Evolutionary conservation across 768 basidiomycete species (phyloP).

Genomic region (Suillus placidus): DNA sequence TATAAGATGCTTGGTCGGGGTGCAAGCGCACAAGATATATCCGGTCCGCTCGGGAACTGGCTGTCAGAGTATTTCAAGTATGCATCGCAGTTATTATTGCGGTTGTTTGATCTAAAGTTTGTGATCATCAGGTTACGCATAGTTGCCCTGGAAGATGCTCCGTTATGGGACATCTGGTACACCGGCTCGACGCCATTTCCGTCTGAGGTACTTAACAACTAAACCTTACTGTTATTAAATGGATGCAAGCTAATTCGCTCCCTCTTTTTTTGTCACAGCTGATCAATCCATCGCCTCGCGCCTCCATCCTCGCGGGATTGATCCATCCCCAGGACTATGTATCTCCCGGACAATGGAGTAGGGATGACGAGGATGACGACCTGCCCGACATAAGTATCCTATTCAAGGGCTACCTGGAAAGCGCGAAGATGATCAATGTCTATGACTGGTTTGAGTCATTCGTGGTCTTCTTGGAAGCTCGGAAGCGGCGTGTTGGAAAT

Average conservation of each 20-base stretch:
- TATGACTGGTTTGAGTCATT: constrained; percentile 91
- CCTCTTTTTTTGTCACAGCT: constrained; percentile 41
- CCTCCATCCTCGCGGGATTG: constrained; percentile 62
- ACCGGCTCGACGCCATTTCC: constrained; percentile 67
- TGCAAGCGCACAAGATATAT: constrained; percentile 24
- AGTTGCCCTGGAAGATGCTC: constrained; percentile 48
- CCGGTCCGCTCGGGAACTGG: constrained; percentile 48
- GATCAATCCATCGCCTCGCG: constrained; percentile 69
- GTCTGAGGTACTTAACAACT: constrained; percentile 52
- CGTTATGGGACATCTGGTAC: constrained; percentile 76
- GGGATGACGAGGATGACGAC: constrained; percentile 27
- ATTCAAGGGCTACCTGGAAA: constrained; percentile 75
- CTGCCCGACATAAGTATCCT: constrained; percentile 78
- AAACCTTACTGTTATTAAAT: neutral
- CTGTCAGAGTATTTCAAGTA: constrained; percentile 54
- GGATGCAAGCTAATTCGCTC: constrained; percentile 4
- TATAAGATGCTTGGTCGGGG: constrained; percentile 19
- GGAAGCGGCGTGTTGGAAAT: constrained; percentile 34
- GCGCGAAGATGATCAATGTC: constrained; percentile 81
- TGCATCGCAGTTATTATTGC: constrained; percentile 17
- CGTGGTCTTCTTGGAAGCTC: constrained; percentile 62
- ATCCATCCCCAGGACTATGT: constrained; percentile 57
- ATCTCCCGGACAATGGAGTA: constrained; percentile 8
- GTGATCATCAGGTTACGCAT: constrained; percentile 41
- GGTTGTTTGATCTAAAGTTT: neutral